phyloP scores from a whole-genome alignment of 257 asterid genomes.

The Nicotiana tomentosiformis region DNA sequence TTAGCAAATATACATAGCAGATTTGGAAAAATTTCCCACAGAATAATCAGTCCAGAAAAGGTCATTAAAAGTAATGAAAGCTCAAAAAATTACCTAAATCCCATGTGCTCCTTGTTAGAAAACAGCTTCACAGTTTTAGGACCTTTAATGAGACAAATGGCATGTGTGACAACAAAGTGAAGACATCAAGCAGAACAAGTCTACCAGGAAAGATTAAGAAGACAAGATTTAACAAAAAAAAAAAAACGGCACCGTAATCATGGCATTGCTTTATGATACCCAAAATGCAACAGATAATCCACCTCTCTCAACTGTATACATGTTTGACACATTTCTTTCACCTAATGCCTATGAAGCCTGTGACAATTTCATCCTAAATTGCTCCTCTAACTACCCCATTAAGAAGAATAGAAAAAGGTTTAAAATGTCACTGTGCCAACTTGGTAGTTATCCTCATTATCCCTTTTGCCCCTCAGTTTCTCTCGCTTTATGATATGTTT shows the following conservation, averaged over 20 bases:
- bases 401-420: not conserved
- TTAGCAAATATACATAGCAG: not conserved
- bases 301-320: not conserved
- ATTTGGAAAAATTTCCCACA: not conserved
- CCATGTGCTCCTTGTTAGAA: constrained; percentile 83
- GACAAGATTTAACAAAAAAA: not conserved
- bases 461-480: not conserved
- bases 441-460: not conserved
- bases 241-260: not conserved
- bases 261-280: not conserved
- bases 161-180: not conserved
- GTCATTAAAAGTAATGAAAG: constrained; percentile 1
- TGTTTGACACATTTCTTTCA: not conserved
- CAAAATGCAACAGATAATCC: not conserved
- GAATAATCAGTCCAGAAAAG: not conserved
- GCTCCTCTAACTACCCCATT: not conserved
- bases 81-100: constrained; percentile 68
- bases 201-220: not conserved
- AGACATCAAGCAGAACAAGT: not conserved
- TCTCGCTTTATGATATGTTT: not conserved
- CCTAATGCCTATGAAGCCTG: not conserved
- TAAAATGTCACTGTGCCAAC: not conserved
- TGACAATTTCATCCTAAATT: not conserved
- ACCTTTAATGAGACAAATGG: constrained; percentile 12
- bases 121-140: too few relatives aligned